Evolutionary conservation across 345 rosid species (phyloP).

Genomic region (Rhodomyrtus tomentosa): DNA sequence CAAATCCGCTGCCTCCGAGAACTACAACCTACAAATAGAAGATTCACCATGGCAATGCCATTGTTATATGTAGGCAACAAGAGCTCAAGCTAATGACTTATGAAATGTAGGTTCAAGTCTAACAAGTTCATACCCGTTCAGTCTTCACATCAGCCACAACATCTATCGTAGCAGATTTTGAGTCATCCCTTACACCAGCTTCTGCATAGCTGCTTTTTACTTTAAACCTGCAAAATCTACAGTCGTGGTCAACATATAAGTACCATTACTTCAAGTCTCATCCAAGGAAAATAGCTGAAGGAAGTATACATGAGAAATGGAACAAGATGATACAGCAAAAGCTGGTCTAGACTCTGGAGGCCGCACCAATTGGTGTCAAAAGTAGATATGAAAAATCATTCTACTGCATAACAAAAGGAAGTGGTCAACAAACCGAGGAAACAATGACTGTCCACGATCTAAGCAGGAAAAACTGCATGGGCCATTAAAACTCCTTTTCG

Average conservation of each 20-base stretch:
- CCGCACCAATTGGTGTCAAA: not conserved
- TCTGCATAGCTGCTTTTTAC: constrained; percentile 57
- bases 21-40: constrained; percentile 64
- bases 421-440: too few species aligned
- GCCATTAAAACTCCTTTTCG: not conserved
- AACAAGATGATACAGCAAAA: not conserved
- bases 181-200: constrained; percentile 30
- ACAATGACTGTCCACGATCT: too few species aligned
- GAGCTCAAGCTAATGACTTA: not conserved
- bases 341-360: not conserved
- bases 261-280: not conserved
- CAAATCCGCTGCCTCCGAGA: constrained; percentile 82
- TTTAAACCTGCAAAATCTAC: constrained; percentile 42
- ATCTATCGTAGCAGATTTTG: constrained; percentile 48
- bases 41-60: constrained; percentile 3
- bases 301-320: not conserved
- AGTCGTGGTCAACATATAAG: not conserved
- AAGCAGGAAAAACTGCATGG: not conserved
- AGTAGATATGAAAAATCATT: not conserved
- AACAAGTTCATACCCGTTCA: constrained; percentile 40
- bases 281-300: not conserved
- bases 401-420: not conserved
- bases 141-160: constrained; percentile 66
- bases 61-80: not conserved
- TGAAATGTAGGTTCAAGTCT: not conserved